Evolutionary conservation across 805 yeast genomes (phyloP).

Genomic region (Ogataea paraovalis): DNA sequence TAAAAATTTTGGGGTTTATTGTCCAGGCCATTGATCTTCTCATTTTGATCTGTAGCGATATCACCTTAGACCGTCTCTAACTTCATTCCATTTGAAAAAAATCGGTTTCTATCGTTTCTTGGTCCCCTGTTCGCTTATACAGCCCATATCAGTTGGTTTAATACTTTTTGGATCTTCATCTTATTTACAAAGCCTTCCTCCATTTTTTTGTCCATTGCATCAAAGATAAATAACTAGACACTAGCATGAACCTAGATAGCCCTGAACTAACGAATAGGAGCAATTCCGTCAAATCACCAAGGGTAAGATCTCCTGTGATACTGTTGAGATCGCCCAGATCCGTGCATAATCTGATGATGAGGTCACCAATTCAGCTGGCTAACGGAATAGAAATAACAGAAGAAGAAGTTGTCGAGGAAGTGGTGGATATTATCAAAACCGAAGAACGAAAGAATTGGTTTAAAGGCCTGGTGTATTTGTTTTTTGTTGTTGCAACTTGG

Average conservation of each 20-base stretch:
- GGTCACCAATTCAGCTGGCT: constrained; percentile 17
- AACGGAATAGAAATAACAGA: constrained; percentile 11
- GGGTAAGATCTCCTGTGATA: not conserved
- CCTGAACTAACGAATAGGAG: not conserved
- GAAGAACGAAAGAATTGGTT: constrained; percentile 40
- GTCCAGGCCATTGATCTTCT: too few relatives aligned
- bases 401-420: constrained; percentile 26
- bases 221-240: too few relatives aligned
- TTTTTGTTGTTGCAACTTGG: constrained; percentile 44
- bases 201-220: too few relatives aligned
- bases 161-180: too few relatives aligned
- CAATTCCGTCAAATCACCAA: constrained; percentile 1
- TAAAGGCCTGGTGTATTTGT: constrained; percentile 40
- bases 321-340: not conserved
- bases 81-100: too few relatives aligned
- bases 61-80: too few relatives aligned
- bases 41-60: too few relatives aligned
- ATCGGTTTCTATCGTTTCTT: too few relatives aligned
- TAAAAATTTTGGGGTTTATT: too few relatives aligned
- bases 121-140: too few relatives aligned
- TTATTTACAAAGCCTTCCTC: too few relatives aligned
- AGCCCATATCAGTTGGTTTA: too few relatives aligned
- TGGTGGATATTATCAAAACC: constrained; percentile 28
- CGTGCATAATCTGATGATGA: constrained; percentile 2
- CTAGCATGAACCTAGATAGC: not conserved